These are phyloP conservation scores for Cyberlindnera maritima DNA, from an alignment of 805 yeast species.

Conservation along the genomic window DNA sequence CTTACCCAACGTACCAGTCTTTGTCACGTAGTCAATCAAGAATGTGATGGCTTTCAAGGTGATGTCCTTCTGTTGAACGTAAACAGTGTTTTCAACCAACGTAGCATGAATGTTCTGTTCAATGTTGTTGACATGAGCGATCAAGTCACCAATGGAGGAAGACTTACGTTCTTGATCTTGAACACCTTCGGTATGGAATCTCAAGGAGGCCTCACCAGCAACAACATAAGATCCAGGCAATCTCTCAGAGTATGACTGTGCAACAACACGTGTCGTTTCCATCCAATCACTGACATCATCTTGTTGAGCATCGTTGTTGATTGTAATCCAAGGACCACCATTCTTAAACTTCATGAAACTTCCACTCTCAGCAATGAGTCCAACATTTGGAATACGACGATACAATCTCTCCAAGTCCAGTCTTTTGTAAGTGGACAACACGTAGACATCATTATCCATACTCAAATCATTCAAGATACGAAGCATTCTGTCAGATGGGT, in stretches of 20 bases:
- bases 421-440: conserved; percentile 64
- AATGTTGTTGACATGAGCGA: conserved; percentile 79
- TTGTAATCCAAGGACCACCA: conserved; percentile 28
- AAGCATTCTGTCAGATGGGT: conserved; percentile 61
- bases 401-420: conserved; percentile 65
- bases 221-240: conserved; percentile 75
- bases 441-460: conserved; percentile 58
- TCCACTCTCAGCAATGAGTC: conserved; percentile 89
- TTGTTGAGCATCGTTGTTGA: conserved; percentile 7
- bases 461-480: conserved; percentile 58
- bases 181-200: conserved; percentile 72
- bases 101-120: conserved; percentile 67
- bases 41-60: conserved; percentile 55
- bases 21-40: conserved; percentile 40
- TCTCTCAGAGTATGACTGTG: conserved; percentile 66
- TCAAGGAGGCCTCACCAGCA: conserved; percentile 70
- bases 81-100: conserved; percentile 62
- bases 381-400: conserved; percentile 64
- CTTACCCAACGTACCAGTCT: conserved; percentile 12
- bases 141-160: conserved; percentile 76
- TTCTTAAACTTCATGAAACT: conserved; percentile 64
- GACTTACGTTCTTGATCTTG: conserved; percentile 61
- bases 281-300: conserved; percentile 48
- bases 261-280: conserved; percentile 50
- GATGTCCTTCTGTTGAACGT: conserved; percentile 65